Percentiles rank a stretch among this genome's conserved stretches.
These are phyloP conservation scores for Coniosporium tulheliwenetii DNA, from an alignment of 2,329 filamentous ascomycete genomes.

Conservation along the genomic window DNA sequence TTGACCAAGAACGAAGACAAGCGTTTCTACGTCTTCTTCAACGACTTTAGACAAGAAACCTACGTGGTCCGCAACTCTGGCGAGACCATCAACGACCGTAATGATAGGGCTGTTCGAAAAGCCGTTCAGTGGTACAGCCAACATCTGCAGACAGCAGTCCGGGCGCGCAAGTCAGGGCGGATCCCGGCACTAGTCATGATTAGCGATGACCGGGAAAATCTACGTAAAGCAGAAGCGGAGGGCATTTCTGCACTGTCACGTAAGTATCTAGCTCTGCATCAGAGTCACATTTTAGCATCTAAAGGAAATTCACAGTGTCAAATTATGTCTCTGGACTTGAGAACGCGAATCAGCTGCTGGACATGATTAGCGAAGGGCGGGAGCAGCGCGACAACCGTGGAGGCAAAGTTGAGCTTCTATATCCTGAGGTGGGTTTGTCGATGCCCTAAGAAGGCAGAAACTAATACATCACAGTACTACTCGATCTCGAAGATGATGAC, in stretches of 20 bases:
- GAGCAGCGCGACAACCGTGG: constrained; percentile 50
- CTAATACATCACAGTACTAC: constrained; percentile 37
- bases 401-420: constrained; percentile 57
- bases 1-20: constrained; percentile 94
- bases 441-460: no score
- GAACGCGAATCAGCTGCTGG: constrained; percentile 70
- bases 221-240: constrained; percentile 66
- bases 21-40: constrained; percentile 97
- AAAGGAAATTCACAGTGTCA: constrained; percentile 14
- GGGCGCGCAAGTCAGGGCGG: constrained; percentile 35
- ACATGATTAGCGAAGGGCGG: constrained; percentile 78
- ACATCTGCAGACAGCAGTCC: constrained; percentile 53
- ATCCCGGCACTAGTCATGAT: constrained; percentile 78
- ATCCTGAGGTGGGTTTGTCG: constrained; percentile 43
- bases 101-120: constrained; percentile 77
- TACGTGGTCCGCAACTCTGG: constrained; percentile 59
- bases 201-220: constrained; percentile 79
- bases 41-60: constrained; percentile 90
- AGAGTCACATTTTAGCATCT: neutral
- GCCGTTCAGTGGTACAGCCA: constrained; percentile 83
- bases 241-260: constrained; percentile 50
- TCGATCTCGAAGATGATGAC: constrained; percentile 89
- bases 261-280: constrained; percentile 7
- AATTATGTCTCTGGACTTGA: constrained; percentile 77
- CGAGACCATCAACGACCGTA: constrained; percentile 90